Evolutionary conservation across 441 rosid genomes (phyloP).

Genomic region (Omphalea diandra): DNA sequence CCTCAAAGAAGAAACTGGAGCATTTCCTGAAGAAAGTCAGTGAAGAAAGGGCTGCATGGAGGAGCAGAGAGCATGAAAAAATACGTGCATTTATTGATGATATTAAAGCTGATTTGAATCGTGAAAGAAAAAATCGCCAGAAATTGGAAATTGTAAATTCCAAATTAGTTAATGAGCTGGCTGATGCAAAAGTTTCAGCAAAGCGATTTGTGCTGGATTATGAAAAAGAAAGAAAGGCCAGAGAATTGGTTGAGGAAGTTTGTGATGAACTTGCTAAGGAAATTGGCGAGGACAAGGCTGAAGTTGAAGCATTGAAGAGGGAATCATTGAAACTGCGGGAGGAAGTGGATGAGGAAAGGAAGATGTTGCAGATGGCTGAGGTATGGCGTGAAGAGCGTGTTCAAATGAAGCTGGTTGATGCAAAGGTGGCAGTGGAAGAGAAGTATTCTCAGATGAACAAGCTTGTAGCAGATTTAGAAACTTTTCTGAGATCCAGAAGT

Average conservation of each 20-base stretch:
- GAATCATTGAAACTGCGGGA: constrained; percentile 69
- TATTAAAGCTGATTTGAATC: constrained; percentile 59
- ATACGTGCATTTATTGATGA: constrained; percentile 68
- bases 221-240: constrained; percentile 73
- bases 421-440: constrained; percentile 77
- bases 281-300: constrained; percentile 84
- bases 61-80: constrained; percentile 87
- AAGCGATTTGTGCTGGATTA: constrained; percentile 80
- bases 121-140: constrained; percentile 78
- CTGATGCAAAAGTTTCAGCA: constrained; percentile 59
- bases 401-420: constrained; percentile 95
- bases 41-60: constrained; percentile 83
- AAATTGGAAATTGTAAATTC: constrained; percentile 79
- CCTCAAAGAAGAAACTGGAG: constrained; percentile 74
- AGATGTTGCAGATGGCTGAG: constrained; percentile 98
- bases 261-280: constrained; percentile 89
- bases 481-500: constrained; percentile 50
- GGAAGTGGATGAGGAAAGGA: constrained; percentile 88
- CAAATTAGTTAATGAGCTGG: constrained; percentile 84
- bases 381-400: constrained; percentile 99
- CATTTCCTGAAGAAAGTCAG: constrained; percentile 91
- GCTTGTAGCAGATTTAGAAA: constrained; percentile 70
- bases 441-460: constrained; percentile 85
- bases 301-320: constrained; percentile 68
- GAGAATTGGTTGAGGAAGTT: constrained; percentile 80